Base-by-base conservation (phyloP, 2,329 filamentous ascomycete species). In the Colletotrichum shisoi region DNA sequence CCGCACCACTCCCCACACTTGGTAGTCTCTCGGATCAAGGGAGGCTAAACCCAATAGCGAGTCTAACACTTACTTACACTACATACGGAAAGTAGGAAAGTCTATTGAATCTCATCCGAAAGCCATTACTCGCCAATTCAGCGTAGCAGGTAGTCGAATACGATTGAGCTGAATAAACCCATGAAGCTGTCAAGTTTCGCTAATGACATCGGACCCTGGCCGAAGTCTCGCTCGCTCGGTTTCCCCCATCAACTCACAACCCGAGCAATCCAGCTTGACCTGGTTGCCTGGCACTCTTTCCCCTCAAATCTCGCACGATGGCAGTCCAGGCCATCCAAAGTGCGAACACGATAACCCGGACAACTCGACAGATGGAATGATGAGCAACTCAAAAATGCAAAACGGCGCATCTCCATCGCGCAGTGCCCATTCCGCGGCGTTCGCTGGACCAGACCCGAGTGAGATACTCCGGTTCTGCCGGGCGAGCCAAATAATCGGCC, bases 151-250 rank as follows among this genome's bases (percentile, higher is more conserved):
- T 13, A 45, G 27, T 13, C 8, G 19, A 45, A 13, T 52, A 12
- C 39, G 21, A 19, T 42, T 40, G 49, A 31, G 44, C 31, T n/a
- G 56, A 48, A 46, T 24, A 49, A 37, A 27, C 31, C 37, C 27
- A 37, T 49, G 42, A 54, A 45, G 31, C 61, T 67, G 64, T 64
- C 64, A 67, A 67, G 64, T 67, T 67, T 67, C 54, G 48, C 17
- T 15, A 21, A 57, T 21, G 60, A 64, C 64, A 64, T 48, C 61
- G 61, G 52, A 54, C 60, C 63, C 63, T 59, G 37, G 63, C 54
- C 34, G 24, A 54, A 21, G 17, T 19, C 39, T 24, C 27, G 13
- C 24, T 27, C 39, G 19, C 51, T 64, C 46, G 54, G n/a, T 19
- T 19, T 39, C 21, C 19, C 57, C 2, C n/a, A 31, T 39, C 31